A percentile compares a stretch with the other conserved stretches of the same genome.
Conservation (phyloP, 805 yeast species). For the Pichia membranifaciens region DNA sequence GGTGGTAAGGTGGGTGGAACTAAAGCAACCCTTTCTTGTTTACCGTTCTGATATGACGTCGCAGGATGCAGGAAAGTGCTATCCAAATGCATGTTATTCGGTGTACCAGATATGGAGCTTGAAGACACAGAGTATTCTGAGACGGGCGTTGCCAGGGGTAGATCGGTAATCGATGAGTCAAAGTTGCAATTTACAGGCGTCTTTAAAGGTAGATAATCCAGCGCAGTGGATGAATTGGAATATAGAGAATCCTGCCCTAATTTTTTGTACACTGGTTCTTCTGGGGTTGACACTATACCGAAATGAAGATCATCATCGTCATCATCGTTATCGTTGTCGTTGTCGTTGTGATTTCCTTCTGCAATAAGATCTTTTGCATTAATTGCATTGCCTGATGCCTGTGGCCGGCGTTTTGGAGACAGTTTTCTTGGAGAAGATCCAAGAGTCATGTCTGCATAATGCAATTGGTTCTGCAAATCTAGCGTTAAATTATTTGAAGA, state of each 20-base stretch:
- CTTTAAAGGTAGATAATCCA: conserved; percentile 3
- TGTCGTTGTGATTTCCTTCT: background rate
- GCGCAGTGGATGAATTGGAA: conserved; percentile 3
- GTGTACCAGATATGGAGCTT: conserved; percentile 1
- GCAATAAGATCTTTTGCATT: background rate
- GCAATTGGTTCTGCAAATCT: conserved; percentile 1
- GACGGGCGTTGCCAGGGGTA: background rate
- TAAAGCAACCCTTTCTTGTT: background rate
- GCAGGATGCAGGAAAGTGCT: conserved; percentile 4
- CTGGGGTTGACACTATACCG: conserved; percentile 16
- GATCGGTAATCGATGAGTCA: background rate
- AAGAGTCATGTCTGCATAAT: conserved; percentile 12
- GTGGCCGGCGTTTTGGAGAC: conserved; percentile 20
- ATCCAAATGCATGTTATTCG: background rate
- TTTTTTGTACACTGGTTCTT: conserved; percentile 11
- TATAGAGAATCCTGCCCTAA: conserved; percentile 1
- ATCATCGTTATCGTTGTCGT: background rate
- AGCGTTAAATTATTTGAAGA: background rate
- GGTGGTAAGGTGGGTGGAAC: conserved; percentile 2
- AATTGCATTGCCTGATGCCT: background rate
- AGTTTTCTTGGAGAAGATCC: conserved; percentile 30
- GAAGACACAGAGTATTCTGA: background rate
- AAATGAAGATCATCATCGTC: conserved; percentile 26
- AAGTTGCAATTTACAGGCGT: conserved; percentile 1
- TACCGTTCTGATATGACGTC: conserved; percentile 9